Base-by-base conservation (phyloP, 2,329 filamentous ascomycete species). In the Corinectria fuckeliana region DNA sequence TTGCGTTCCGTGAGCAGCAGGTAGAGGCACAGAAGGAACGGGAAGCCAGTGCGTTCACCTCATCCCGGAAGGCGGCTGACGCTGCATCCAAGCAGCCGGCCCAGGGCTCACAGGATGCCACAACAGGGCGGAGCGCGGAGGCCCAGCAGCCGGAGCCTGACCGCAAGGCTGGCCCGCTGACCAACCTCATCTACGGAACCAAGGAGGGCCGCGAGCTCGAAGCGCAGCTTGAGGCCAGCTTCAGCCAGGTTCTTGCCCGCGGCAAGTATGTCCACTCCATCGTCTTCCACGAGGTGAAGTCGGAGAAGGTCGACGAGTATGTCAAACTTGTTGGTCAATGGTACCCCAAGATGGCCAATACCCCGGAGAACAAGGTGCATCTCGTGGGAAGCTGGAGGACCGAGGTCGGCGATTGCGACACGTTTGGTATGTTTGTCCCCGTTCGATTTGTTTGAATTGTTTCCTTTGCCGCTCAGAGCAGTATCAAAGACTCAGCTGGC, bases 261-360 rank as follows among this genome's bases (percentile, higher is more conserved):
- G 95, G 95, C 73, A 99, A 99, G 81, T 99, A 99, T 73, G 93
- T 99, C 54, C 95, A 99, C 78, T 96, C 93, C 45, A 97, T 99
- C 75, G 93, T 97, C 59, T 92, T 97, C 74, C 95, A 99, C 81
- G 87, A 96, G 62, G 95, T 99, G 66, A 93, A 96, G 80, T 93
- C 93, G 61, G 93, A 97, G 71, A 95, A 92, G 79, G 91, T 97
- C 45, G 93, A 97, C 64, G 94, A 98, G 72, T 99, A 99, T 74
- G 89, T 94, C 50, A 85, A 94, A 58, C 83, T 98, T 49, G 92
- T 98, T 13, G 92, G 95, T 60, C 83, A 85, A 34, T 98, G 92
- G 91, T 99, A 99, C 74, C 94, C 95, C 8, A 88, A 86, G 73
- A 93, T 98, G 85, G 95, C 95, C 44, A 84, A 85, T 60, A 84